A percentile compares a stretch with the other conserved stretches of the same genome.
These are phyloP conservation scores for Leucocoprinus leucothites DNA, from an alignment of 768 basidiomycete species.

Conservation along the genomic window DNA sequence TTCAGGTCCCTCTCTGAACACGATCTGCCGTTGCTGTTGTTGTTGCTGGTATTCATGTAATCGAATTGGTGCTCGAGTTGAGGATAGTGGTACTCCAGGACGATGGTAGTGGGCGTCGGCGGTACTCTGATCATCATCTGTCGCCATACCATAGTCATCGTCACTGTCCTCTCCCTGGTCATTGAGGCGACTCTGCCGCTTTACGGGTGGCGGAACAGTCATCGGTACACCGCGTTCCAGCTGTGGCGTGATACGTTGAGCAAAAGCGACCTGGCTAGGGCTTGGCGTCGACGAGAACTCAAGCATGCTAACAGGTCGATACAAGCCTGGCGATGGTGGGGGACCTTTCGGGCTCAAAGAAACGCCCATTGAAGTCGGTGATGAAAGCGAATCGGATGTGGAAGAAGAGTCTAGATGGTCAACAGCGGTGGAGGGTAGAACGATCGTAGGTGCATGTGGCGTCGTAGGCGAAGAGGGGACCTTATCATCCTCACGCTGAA, in stretches of 20 bases:
- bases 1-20: neutral
- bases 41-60: too few relatives aligned
- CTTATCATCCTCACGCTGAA: neutral
- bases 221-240: conserved; percentile 35
- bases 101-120: too few relatives aligned
- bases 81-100: too few relatives aligned
- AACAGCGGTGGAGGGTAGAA: neutral
- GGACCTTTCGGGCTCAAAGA: conserved; percentile 8
- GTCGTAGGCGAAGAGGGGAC: conserved; percentile 8
- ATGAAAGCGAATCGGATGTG: too few relatives aligned
- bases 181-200: too few relatives aligned
- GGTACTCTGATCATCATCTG: neutral
- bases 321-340: neutral
- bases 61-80: too few relatives aligned
- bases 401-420: too few relatives aligned
- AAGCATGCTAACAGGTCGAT: conserved; percentile 34
- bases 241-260: conserved; percentile 34
- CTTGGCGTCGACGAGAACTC: conserved; percentile 25
- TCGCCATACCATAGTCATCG: neutral
- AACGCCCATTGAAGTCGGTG: neutral
- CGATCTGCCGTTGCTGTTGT: too few relatives aligned
- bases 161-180: conserved; percentile 7
- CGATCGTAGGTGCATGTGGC: neutral
- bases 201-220: conserved; percentile 13
- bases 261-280: conserved; percentile 31